A percentile compares a stretch with the other conserved stretches of the same genome.
Evolutionary conservation across 2,329 filamentous ascomycete species (phyloP).

Genomic region (Sporothrix euskadiensis): DNA sequence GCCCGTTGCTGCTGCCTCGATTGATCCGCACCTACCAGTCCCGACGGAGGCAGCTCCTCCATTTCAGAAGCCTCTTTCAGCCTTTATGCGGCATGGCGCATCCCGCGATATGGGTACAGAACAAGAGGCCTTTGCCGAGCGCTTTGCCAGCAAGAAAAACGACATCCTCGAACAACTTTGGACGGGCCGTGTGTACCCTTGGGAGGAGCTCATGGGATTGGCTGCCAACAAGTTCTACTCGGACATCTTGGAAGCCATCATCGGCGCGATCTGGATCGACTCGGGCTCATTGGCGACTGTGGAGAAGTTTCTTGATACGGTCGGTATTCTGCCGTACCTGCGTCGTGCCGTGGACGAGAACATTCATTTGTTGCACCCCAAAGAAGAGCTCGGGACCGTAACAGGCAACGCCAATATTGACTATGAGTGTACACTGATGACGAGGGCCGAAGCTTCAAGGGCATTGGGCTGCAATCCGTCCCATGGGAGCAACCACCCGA

Average conservation of each 20-base stretch:
- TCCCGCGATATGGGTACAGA: constrained; percentile 48
- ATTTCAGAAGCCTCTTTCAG: constrained; percentile 56
- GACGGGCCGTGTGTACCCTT: constrained; percentile 65
- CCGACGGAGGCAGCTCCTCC: not conserved
- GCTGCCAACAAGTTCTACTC: constrained; percentile 75
- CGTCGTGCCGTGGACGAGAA: constrained; percentile 59
- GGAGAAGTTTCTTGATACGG: constrained; percentile 56
- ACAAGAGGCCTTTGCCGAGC: constrained; percentile 40
- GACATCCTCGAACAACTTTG: constrained; percentile 54
- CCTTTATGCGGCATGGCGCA: constrained; percentile 63
- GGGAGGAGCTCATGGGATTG: constrained; percentile 68
- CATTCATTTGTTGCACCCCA: constrained; percentile 64
- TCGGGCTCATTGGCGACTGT: constrained; percentile 64
- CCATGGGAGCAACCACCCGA: not conserved
- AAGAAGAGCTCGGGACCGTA: constrained; percentile 65
- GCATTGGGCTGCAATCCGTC: constrained; percentile 14
- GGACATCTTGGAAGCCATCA: constrained; percentile 76
- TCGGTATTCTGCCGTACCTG: constrained; percentile 67
- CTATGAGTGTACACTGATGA: constrained; percentile 49
- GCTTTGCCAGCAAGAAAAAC: constrained; percentile 52
- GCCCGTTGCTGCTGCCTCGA: constrained; percentile 32
- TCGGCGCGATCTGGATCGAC: constrained; percentile 85
- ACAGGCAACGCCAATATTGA: constrained; percentile 54
- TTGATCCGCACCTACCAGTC: too few species aligned
- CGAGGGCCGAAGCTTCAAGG: constrained; percentile 13